Base-by-base conservation (phyloP, 257 asterid genomes). In the Solanum piurae region DNA sequence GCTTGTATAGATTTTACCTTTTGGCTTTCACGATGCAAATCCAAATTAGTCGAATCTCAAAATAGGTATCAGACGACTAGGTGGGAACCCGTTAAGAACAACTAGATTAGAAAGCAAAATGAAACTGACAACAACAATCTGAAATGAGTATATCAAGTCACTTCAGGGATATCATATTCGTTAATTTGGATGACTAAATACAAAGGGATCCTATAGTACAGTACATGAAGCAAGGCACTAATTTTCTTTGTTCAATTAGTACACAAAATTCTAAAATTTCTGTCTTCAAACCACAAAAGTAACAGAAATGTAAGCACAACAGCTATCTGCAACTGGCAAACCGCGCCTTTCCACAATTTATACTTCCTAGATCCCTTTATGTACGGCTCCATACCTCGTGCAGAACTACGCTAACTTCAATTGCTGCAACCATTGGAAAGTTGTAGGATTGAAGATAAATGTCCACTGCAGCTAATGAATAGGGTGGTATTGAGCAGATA, bases 401-500 rank as follows among this genome's bases (percentile, higher is more conserved):
- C 62, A 77, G n/a, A 42, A 42, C n/a, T 42, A 29, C 23, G 23
- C 83, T 23, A 37, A 21, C 83, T 75, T 75, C 52, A 23, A 12
- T 23, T 38, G 34, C 4, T n/a, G 83, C 36, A 76, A 40, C 60
- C 58, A 40, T 42, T 11, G 14, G 18, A 9, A 80, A 29, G 36
- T 44, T 80, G 13, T 27, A 44, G 68, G 64, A 80, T 29, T 1
- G 40, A 46, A 16, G 27, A 80, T 46, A 77, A 5, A 16, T 25
- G 6, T 9, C 27, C 60, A 16, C 16, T 44, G 25, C 85, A 80
- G 68, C 92, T 92, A 93, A 31, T 77, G 93, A 73, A 94, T 94
- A 4, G 91, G 94, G 68, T 94, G 98, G 90, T 94, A 92, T 86
- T 93, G 94, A 6, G 94, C 93, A 4, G 95, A 92, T 87, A 86